Conservation (phyloP, 805 yeast genomes). For the Pichia nanzhaoensis region DNA sequence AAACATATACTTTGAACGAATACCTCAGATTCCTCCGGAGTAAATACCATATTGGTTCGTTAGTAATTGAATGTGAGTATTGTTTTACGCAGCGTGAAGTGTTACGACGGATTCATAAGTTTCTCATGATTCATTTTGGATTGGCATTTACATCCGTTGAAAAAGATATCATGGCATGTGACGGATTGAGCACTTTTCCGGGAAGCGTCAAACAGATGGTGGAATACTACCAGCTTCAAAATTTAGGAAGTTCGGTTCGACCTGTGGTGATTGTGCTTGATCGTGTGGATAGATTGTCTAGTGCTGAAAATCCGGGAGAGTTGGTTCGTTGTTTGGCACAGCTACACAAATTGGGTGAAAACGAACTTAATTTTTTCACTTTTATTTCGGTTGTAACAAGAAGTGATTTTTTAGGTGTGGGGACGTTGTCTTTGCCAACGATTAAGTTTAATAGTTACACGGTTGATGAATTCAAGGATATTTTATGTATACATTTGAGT, state of each 20-base stretch:
- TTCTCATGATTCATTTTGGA: slow-evolving; percentile 7
- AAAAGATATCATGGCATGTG: slow-evolving; percentile 26
- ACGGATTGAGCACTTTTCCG: slow-evolving; percentile 35
- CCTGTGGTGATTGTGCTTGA: slow-evolving; percentile 43
- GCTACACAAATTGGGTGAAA: slow-evolving; percentile 36
- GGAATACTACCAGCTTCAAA: neutral
- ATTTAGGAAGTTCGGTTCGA: slow-evolving; percentile 7
- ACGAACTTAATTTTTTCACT: slow-evolving; percentile 25
- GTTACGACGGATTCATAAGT: slow-evolving; percentile 34
- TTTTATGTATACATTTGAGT: slow-evolving; percentile 24
- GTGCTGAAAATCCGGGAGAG: slow-evolving; percentile 30
- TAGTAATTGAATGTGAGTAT: slow-evolving; percentile 39
- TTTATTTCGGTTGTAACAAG: slow-evolving; percentile 37
- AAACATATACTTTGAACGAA: slow-evolving; percentile 32
- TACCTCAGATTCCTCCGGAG: slow-evolving; percentile 26
- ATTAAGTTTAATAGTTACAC: slow-evolving; percentile 35
- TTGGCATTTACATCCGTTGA: slow-evolving; percentile 8
- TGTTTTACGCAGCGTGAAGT: slow-evolving; percentile 36
- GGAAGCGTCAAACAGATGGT: slow-evolving; percentile 35
- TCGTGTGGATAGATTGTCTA: slow-evolving; percentile 35
- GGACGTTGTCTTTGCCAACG: slow-evolving; percentile 36
- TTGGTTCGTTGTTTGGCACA: slow-evolving; percentile 35
- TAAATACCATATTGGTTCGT: slow-evolving; percentile 19
- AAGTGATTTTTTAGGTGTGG: slow-evolving; percentile 32
- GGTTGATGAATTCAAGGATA: slow-evolving; percentile 31